Percentiles rank a stretch among this genome's conserved stretches.
Evolutionary conservation across 2,329 filamentous ascomycete genomes (phyloP).

Genomic region (Aspergillus calidoustus): DNA sequence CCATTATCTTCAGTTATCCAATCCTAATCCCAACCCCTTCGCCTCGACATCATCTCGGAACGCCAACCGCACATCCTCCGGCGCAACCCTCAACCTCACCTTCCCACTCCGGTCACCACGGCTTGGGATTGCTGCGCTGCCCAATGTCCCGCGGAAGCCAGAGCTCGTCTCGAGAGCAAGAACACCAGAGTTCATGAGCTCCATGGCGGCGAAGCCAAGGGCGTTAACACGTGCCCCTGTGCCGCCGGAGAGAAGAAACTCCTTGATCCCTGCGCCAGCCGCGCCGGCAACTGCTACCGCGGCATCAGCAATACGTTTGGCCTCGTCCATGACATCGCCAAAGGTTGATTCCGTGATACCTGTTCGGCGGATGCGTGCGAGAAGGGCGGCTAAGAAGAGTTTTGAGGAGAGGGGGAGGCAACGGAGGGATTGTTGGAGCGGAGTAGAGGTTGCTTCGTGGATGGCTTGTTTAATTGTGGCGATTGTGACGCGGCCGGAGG

Average conservation of each 20-base stretch:
- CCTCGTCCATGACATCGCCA: slow-evolving; percentile 88
- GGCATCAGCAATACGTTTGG: slow-evolving; percentile 65
- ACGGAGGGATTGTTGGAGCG: slow-evolving; percentile 85
- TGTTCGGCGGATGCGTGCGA: slow-evolving; percentile 78
- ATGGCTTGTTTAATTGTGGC: slow-evolving; percentile 93
- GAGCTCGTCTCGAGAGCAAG: slow-evolving; percentile 71
- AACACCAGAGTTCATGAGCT: slow-evolving; percentile 84
- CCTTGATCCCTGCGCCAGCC: slow-evolving; percentile 61
- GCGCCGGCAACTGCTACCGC: slow-evolving; percentile 53
- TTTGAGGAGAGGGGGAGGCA: slow-evolving; percentile 81
- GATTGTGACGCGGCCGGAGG: slow-evolving; percentile 74
- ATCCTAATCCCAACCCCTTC: slow-evolving; percentile 71
- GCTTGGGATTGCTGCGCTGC: slow-evolving; percentile 54
- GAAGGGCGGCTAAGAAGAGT: slow-evolving; percentile 79
- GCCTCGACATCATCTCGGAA: slow-evolving; percentile 88
- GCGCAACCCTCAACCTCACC: slow-evolving; percentile 80
- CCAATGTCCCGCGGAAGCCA: slow-evolving; percentile 33
- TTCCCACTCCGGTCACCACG: slow-evolving; percentile 86
- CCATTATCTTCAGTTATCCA: slow-evolving; percentile 21
- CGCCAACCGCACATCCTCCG: slow-evolving; percentile 88
- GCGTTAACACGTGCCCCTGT: slow-evolving; percentile 57
- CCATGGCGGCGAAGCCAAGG: slow-evolving; percentile 75
- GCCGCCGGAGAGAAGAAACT: slow-evolving; percentile 59
- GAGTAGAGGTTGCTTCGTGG: slow-evolving; percentile 90
- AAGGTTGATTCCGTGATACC: slow-evolving; percentile 86